Evolutionary conservation across 2,329 filamentous ascomycete species (phyloP).

Genomic region (Neopestalotiopsis sp.): DNA sequence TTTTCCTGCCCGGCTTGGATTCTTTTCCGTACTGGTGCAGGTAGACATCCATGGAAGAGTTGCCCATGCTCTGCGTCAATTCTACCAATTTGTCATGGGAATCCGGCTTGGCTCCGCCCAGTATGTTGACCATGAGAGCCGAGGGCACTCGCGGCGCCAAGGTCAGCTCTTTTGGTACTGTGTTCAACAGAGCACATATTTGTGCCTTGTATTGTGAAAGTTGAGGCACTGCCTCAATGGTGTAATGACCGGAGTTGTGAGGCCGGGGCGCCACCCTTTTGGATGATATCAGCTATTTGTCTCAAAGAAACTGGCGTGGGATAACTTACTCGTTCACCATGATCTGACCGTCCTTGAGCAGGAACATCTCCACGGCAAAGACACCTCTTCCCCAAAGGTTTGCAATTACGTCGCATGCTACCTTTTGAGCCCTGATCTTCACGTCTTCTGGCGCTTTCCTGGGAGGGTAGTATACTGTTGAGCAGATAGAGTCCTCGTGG

Average conservation of each 20-base stretch:
- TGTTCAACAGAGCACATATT: slow-evolving; percentile 79
- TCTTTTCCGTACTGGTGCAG: slow-evolving; percentile 94
- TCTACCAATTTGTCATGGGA: slow-evolving; percentile 63
- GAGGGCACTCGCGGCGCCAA: slow-evolving; percentile 64
- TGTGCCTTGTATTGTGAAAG: slow-evolving; percentile 93
- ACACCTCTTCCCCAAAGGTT: slow-evolving; percentile 88
- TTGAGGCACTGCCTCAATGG: slow-evolving; percentile 87
- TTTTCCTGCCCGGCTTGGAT: slow-evolving; percentile 87
- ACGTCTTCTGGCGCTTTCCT: slow-evolving; percentile 68
- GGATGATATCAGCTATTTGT: neutral
- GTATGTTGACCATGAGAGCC: slow-evolving; percentile 81
- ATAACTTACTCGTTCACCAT: slow-evolving; percentile 83
- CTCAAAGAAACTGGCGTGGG: too few relatives aligned
- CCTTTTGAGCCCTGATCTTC: slow-evolving; percentile 69
- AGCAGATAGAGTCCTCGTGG: slow-evolving; percentile 95
- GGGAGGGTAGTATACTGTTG: slow-evolving; percentile 86
- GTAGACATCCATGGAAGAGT: slow-evolving; percentile 53
- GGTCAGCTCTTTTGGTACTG: slow-evolving; percentile 57
- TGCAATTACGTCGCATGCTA: slow-evolving; percentile 80
- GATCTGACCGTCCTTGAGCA: slow-evolving; percentile 74
- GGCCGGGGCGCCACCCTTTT: slow-evolving; percentile 32
- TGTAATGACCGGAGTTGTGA: slow-evolving; percentile 95
- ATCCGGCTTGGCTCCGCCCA: slow-evolving; percentile 69
- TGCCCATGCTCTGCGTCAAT: slow-evolving; percentile 48
- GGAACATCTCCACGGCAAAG: slow-evolving; percentile 96